phyloP scores from a whole-genome alignment of 2,329 filamentous ascomycete genomes.

The Alternaria rosae region DNA sequence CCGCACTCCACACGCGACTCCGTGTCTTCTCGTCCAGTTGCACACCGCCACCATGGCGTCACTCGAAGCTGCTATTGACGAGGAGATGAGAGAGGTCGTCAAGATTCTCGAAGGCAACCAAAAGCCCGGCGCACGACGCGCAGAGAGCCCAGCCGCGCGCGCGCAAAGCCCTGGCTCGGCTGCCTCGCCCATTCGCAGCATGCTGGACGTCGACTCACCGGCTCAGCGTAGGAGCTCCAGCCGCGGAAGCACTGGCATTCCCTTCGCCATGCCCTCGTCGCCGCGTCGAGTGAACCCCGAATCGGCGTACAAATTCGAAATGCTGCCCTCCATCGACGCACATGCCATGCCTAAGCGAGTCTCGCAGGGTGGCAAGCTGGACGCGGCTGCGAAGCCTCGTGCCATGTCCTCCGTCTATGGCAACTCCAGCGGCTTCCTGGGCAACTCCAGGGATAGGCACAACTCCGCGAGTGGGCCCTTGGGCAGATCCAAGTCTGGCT shows the following conservation, averaged over 20 bases:
- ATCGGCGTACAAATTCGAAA: slow-evolving; percentile 55
- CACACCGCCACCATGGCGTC: slow-evolving; percentile 63
- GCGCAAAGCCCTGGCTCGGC: slow-evolving; percentile 61
- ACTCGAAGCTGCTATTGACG: slow-evolving; percentile 77
- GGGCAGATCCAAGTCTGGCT: slow-evolving; percentile 50
- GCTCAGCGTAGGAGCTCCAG: slow-evolving; percentile 42
- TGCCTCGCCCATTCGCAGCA: slow-evolving; percentile 64
- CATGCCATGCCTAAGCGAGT: slow-evolving; percentile 53
- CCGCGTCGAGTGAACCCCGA: slow-evolving; percentile 50
- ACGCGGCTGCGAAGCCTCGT: slow-evolving; percentile 42
- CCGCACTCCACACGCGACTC: slow-evolving; percentile 15
- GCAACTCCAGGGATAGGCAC: slow-evolving; percentile 45
- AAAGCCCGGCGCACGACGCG: slow-evolving; percentile 29
- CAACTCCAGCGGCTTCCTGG: slow-evolving; percentile 31
- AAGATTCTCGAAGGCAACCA: slow-evolving; percentile 67
- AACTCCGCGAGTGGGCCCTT: slow-evolving; percentile 50
- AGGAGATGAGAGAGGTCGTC: slow-evolving; percentile 77
- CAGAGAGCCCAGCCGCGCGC: slow-evolving; percentile 53
- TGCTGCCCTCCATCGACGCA: slow-evolving; percentile 55
- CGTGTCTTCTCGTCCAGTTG: not conserved
- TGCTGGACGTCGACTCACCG: slow-evolving; percentile 48
- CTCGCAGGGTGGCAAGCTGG: slow-evolving; percentile 53
- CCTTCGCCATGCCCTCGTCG: slow-evolving; percentile 41
- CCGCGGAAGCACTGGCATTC: slow-evolving; percentile 41
- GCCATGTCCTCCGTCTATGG: slow-evolving; percentile 57